Evolutionary conservation across 192 early-diverging fungal genomes (phyloP).

Genomic region (Gamsiella multidivaricata): DNA sequence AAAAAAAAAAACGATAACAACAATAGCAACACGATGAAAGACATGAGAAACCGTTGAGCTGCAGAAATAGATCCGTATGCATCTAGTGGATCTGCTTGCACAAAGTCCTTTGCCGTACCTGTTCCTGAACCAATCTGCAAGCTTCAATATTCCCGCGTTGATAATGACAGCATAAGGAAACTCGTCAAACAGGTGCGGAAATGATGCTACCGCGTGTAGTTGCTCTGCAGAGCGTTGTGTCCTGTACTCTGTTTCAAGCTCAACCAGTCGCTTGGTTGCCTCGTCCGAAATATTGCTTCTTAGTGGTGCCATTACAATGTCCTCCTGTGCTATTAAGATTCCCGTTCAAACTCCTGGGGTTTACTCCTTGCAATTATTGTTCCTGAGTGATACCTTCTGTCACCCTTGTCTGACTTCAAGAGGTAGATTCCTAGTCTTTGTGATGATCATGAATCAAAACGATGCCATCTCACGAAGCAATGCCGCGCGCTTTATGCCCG

Average conservation of each 20-base stretch:
- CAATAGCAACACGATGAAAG: neutral
- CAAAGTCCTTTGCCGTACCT: slow-evolving; percentile 30
- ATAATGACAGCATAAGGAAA: slow-evolving; percentile 60
- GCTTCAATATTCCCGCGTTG: slow-evolving; percentile 60
- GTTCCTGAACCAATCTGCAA: slow-evolving; percentile 60
- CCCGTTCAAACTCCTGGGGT: too few relatives aligned
- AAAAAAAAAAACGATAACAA: neutral
- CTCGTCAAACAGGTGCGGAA: slow-evolving; percentile 57
- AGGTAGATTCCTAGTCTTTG: too few relatives aligned
- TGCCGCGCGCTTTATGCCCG: too few relatives aligned
- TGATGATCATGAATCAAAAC: too few relatives aligned
- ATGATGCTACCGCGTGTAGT: slow-evolving; percentile 55
- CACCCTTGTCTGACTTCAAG: too few relatives aligned
- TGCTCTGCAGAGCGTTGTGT: slow-evolving; percentile 45
- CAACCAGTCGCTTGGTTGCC: slow-evolving; percentile 36
- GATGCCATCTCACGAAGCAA: too few relatives aligned
- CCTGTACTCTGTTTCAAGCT: slow-evolving; percentile 44
- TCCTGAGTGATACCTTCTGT: too few relatives aligned
- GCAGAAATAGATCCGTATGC: too few relatives aligned
- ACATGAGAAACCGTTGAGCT: neutral
- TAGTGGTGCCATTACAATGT: slow-evolving; percentile 17
- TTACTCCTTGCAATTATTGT: too few relatives aligned
- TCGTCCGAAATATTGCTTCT: slow-evolving; percentile 20
- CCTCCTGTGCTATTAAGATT: too few relatives aligned
- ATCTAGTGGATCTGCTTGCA: too few relatives aligned